These are phyloP conservation scores for Pythium guiyangense DNA, from an alignment of 352 stramenopile species.

Conservation along the genomic window DNA sequence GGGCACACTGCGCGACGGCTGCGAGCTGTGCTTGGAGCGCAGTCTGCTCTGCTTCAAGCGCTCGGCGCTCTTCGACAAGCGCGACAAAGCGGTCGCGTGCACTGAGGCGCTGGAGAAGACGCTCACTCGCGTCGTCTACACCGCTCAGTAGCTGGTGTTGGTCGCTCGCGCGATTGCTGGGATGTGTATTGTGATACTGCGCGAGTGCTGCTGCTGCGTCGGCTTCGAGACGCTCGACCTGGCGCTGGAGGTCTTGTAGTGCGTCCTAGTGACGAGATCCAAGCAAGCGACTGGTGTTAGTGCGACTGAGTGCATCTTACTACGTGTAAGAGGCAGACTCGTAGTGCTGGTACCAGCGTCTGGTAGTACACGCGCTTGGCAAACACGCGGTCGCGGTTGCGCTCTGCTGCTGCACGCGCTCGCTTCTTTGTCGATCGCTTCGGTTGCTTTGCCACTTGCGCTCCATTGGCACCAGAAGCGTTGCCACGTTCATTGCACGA, in stretches of 20 bases:
- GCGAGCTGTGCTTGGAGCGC: neutral
- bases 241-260: constrained; percentile 3
- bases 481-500: neutral
- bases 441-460: no score
- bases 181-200: neutral
- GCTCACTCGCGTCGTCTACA: neutral
- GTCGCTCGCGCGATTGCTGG: neutral
- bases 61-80: neutral
- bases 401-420: neutral
- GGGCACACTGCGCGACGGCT: neutral
- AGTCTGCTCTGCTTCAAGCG: neutral
- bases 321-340: no score
- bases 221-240: constrained; percentile 1
- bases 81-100: neutral
- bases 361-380: constrained; percentile 12
- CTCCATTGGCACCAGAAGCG: neutral
- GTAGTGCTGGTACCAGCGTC: constrained; percentile 9
- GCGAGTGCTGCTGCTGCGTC: neutral
- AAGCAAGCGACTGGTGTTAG: neutral
- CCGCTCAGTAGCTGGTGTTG: neutral
- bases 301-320: neutral
- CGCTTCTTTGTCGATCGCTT: constrained; percentile 5
- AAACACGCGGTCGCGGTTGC: constrained; percentile 3
- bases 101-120: neutral
- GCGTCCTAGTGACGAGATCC: neutral